Evolutionary conservation across 805 yeast species (phyloP).

Genomic region (Blastobotrys robertii): DNA sequence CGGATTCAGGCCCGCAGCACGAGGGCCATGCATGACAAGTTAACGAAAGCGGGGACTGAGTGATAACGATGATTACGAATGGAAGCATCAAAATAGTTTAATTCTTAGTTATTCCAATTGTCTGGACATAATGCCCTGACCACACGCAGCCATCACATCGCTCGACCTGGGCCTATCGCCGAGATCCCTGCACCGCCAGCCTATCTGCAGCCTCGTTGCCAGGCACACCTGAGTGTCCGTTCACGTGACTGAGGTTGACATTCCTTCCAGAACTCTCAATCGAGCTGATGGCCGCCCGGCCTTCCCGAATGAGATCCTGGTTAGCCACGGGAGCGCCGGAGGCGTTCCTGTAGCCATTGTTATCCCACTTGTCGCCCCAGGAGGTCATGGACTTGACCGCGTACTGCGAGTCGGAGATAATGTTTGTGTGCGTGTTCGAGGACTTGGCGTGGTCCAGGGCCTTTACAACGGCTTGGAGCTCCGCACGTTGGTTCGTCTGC

Average conservation of each 20-base stretch:
- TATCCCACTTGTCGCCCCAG: slow-evolving; percentile 52
- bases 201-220: slow-evolving; percentile 8
- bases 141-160: too few relatives aligned
- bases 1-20: neutral
- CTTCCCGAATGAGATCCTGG: slow-evolving; percentile 37
- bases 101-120: too few relatives aligned
- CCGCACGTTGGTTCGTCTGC: slow-evolving; percentile 78
- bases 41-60: neutral
- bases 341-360: slow-evolving; percentile 43
- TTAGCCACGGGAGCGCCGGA: slow-evolving; percentile 41
- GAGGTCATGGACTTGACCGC: slow-evolving; percentile 43
- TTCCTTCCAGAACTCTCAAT: neutral
- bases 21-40: neutral
- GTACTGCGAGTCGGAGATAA: slow-evolving; percentile 66
- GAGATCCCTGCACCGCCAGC: slow-evolving; percentile 10
- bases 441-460: slow-evolving; percentile 36
- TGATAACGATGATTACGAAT: too few relatives aligned
- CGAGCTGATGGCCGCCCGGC: slow-evolving; percentile 29
- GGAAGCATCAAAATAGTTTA: too few relatives aligned
- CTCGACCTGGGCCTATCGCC: neutral
- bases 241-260: neutral
- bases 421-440: slow-evolving; percentile 19
- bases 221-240: slow-evolving; percentile 3
- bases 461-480: slow-evolving; percentile 52
- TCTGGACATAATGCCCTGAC: too few relatives aligned